A percentile compares a stretch with the other conserved stretches of the same genome.
Conservation (phyloP, 2,329 filamentous ascomycete genomes). For the Fusarium setosum region DNA sequence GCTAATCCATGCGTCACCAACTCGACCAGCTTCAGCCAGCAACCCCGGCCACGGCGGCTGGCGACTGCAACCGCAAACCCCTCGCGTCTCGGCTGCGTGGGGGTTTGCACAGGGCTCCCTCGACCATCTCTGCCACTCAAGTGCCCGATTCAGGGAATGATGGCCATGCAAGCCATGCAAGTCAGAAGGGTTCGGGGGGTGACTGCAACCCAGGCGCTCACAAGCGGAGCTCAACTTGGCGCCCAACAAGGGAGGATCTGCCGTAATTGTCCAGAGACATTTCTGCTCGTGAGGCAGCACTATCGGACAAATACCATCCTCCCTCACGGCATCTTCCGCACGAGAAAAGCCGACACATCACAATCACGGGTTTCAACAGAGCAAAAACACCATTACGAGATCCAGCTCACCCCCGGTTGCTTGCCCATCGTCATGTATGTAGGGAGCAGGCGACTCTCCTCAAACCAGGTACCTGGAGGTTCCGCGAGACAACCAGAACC, state of each 20-base stretch:
- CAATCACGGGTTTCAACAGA: conserved; percentile 1
- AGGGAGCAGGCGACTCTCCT: conserved; percentile 1
- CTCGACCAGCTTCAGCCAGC: not conserved
- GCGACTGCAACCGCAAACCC: conserved; percentile 27
- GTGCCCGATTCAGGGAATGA: conserved; percentile 39
- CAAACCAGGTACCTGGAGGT: conserved; percentile 7
- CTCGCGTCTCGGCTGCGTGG: conserved; percentile 41
- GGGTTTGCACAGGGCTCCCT: conserved; percentile 28
- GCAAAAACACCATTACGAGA: conserved; percentile 12
- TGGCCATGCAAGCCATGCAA: conserved; percentile 41
- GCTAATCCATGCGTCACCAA: conserved; percentile 30
- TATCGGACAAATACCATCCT: conserved; percentile 24
- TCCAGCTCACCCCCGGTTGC: conserved; percentile 17
- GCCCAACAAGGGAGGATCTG: conserved; percentile 34
- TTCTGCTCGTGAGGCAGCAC: conserved; percentile 29
- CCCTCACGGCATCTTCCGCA: conserved; percentile 30
- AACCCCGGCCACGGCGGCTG: conserved; percentile 14
- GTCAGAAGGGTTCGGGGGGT: conserved; percentile 41
- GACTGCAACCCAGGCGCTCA: conserved; percentile 27
- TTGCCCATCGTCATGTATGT: conserved; percentile 10
- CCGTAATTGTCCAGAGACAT: conserved; percentile 40
- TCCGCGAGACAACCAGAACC: not conserved
- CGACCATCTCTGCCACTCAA: conserved; percentile 31
- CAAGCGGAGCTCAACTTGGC: conserved; percentile 29
- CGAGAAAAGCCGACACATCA: conserved; percentile 14